Conservation (phyloP, 129 eudicot species). For the Flaveria sonorensis region DNA sequence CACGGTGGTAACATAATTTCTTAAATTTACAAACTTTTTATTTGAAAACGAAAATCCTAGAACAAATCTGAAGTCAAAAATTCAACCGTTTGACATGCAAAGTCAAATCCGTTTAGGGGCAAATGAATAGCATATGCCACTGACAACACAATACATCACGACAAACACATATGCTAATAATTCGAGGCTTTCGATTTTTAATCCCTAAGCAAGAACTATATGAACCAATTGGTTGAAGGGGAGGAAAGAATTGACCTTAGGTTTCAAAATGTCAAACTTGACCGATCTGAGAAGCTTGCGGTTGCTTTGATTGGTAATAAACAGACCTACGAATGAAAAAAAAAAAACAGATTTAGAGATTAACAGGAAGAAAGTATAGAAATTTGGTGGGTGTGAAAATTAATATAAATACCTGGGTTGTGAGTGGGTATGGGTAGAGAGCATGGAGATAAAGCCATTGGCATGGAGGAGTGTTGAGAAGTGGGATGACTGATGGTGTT, state of each 20-base stretch:
- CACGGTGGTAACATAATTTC: neutral
- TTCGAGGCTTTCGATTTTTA: too few relatives aligned
- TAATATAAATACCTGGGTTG: constrained; percentile 36
- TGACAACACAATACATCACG: too few relatives aligned
- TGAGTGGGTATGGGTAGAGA: constrained; percentile 19
- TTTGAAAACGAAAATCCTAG: neutral
- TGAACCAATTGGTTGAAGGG: neutral
- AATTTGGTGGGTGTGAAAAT: constrained; percentile 6
- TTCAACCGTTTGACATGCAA: neutral
- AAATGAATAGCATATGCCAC: neutral
- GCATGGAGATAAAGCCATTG: constrained; percentile 32
- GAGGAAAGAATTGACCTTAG: constrained; percentile 41
- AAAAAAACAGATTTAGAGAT: neutral
- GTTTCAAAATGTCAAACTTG: constrained; percentile 35
- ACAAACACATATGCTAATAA: neutral
- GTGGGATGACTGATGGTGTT: neutral
- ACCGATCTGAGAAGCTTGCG: constrained; percentile 34
- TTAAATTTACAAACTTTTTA: neutral
- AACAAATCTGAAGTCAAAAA: constrained; percentile 1
- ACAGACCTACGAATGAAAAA: constrained; percentile 29
- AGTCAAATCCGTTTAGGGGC: neutral
- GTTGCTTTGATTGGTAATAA: constrained; percentile 26
- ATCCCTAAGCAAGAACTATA: too few relatives aligned
- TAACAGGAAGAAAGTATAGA: neutral
- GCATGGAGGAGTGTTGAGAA: neutral